These are phyloP conservation scores for Umbelopsis sp. DNA, from an alignment of 192 early-diverging fungal species.

Conservation along the genomic window DNA sequence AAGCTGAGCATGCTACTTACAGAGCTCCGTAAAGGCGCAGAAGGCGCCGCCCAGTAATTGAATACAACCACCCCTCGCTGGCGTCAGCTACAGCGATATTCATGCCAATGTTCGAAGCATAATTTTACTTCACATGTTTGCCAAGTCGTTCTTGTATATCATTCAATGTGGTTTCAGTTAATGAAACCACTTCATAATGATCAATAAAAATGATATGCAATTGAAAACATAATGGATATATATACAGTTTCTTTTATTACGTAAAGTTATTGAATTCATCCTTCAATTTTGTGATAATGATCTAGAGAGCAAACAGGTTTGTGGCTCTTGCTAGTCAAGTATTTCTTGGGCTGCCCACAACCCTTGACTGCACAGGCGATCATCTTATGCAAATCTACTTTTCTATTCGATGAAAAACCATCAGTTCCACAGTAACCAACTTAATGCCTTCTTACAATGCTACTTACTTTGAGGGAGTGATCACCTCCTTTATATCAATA, in stretches of 20 bases:
- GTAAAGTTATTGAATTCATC: not conserved
- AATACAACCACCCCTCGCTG: not conserved
- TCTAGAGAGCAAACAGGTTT: constrained; percentile 63
- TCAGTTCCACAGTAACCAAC: too few relatives aligned
- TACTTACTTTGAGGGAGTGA: not conserved
- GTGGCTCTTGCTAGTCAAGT: constrained; percentile 46
- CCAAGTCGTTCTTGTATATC: too few relatives aligned
- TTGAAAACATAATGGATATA: too few relatives aligned
- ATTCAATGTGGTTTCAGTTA: not conserved
- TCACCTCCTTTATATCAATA: not conserved
- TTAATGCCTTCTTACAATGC: too few relatives aligned
- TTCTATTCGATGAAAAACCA: not conserved
- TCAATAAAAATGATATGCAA: not conserved
- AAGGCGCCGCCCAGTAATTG: constrained; percentile 26
- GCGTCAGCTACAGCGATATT: too few relatives aligned
- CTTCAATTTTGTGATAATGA: constrained; percentile 35
- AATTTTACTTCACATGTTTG: too few relatives aligned
- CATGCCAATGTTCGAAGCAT: too few relatives aligned
- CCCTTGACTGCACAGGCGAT: constrained; percentile 49
- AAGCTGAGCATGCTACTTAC: constrained; percentile 25
- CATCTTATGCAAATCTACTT: constrained; percentile 17
- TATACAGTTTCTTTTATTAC: constrained; percentile 1
- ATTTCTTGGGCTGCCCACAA: constrained; percentile 56
- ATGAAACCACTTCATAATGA: not conserved
- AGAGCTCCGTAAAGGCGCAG: constrained; percentile 30